Evolutionary conservation across 805 yeast species (phyloP).

Genomic region (Nakazawaea ernobii): DNA sequence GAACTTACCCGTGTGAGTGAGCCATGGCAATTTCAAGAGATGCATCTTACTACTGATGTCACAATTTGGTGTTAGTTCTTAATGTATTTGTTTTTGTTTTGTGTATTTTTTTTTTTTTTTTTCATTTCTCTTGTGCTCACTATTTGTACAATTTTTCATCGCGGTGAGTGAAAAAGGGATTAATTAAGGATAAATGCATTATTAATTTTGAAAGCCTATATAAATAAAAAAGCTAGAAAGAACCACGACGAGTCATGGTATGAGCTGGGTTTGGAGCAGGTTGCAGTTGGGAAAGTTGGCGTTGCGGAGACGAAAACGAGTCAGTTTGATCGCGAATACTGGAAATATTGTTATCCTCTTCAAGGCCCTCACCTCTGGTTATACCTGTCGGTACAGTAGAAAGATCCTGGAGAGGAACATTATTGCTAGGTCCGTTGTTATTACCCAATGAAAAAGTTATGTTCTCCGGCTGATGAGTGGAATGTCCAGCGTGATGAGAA

Average conservation of each 20-base stretch:
- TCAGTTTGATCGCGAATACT: too few relatives aligned
- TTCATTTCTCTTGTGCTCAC: background rate
- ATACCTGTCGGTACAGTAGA: too few relatives aligned
- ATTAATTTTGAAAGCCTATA: too few relatives aligned
- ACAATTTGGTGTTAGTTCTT: background rate
- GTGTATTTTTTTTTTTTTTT: background rate
- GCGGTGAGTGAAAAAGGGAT: too few relatives aligned
- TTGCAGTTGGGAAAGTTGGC: too few relatives aligned
- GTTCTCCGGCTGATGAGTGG: constrained; percentile 8
- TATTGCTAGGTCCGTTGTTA: background rate
- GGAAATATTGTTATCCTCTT: too few relatives aligned
- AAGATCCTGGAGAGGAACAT: background rate
- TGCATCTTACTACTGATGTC: constrained; percentile 38
- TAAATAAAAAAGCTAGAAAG: too few relatives aligned
- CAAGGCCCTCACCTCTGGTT: too few relatives aligned
- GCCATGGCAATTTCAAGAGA: constrained; percentile 67
- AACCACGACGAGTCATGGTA: too few relatives aligned
- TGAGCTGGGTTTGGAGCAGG: too few relatives aligned
- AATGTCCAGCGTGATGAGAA: background rate
- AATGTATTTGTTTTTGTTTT: background rate
- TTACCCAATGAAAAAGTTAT: constrained; percentile 6
- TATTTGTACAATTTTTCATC: background rate
- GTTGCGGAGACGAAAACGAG: too few relatives aligned
- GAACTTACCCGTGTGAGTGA: constrained; percentile 45
- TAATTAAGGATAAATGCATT: too few relatives aligned